A percentile compares a stretch with the other conserved stretches of the same genome.
Conservation (phyloP, 306 rosid species). For the Chamaecrista fasciculata region DNA sequence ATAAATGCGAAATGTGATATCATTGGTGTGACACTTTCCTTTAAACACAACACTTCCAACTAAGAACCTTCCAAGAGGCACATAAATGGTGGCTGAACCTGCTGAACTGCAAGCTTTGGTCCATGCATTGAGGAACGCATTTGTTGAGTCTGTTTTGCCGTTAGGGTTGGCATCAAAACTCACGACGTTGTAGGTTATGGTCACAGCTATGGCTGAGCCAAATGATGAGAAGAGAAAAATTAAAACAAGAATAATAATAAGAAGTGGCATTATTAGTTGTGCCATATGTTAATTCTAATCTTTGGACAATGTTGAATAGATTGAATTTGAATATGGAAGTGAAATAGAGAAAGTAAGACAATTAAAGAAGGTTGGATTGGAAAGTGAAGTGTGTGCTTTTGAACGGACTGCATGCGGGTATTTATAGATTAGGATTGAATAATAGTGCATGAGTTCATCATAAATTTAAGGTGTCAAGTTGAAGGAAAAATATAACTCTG, state of each 20-base stretch:
- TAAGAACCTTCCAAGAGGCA: constrained; percentile 45
- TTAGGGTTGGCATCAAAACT: constrained; percentile 38
- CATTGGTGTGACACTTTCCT: constrained; percentile 45
- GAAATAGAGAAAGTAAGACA: background rate
- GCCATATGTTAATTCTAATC: constrained; percentile 19
- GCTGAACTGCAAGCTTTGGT: constrained; percentile 39
- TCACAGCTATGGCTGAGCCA: background rate
- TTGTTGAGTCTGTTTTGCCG: constrained; percentile 38
- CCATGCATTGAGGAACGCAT: constrained; percentile 44
- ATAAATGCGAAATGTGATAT: constrained; percentile 33
- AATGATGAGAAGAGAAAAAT: constrained; percentile 8
- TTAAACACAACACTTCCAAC: constrained; percentile 30
- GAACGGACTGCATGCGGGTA: background rate
- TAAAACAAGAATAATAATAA: background rate
- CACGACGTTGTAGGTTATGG: constrained; percentile 26
- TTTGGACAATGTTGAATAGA: background rate
- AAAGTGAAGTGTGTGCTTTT: background rate
- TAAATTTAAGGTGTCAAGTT: background rate
- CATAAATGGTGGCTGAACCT: constrained; percentile 33
- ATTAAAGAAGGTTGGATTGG: background rate
- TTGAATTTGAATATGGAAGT: background rate
- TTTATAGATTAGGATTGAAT: constrained; percentile 26
- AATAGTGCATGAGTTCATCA: background rate
- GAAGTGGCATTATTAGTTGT: background rate
- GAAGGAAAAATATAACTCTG: background rate